A percentile compares a stretch with the other conserved stretches of the same genome.
These are phyloP conservation scores for Crucibulum parvulum DNA, from an alignment of 1,284 basidiomycete genomes.

Conservation along the genomic window DNA sequence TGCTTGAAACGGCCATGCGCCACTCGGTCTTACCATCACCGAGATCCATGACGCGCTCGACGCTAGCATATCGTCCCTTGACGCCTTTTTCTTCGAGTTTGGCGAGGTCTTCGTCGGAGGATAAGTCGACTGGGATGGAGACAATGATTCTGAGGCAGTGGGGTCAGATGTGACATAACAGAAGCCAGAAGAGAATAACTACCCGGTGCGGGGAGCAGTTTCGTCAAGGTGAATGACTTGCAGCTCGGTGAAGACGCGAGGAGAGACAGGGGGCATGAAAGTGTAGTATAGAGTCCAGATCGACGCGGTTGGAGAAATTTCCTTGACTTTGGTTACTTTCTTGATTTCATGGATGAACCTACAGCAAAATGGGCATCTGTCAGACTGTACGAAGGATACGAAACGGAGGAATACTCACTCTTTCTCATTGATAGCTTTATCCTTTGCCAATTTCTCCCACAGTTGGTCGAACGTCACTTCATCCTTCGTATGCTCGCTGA, in stretches of 20 bases:
- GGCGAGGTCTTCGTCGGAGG: conserved; percentile 58
- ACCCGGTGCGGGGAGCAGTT: conserved; percentile 63
- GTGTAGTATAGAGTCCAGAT: conserved; percentile 80
- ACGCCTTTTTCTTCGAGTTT: conserved; percentile 72
- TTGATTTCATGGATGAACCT: conserved; percentile 74
- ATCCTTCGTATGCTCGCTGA: conserved; percentile 67
- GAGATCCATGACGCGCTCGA: conserved; percentile 70
- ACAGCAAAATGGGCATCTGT: background rate
- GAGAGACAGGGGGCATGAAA: conserved; percentile 71
- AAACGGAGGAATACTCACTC: conserved; percentile 51
- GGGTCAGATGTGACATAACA: too few species aligned
- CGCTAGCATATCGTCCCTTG: conserved; percentile 72
- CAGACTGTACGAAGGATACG: background rate
- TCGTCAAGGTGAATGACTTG: conserved; percentile 63
- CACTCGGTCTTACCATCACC: conserved; percentile 74
- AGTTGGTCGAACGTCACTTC: conserved; percentile 76
- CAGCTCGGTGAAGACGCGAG: conserved; percentile 78
- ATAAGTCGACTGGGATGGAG: conserved; percentile 76
- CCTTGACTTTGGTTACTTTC: conserved; percentile 67
- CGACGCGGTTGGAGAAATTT: conserved; percentile 63
- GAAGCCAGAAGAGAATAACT: conserved; percentile 11
- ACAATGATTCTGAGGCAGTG: conserved; percentile 58
- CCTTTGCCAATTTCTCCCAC: conserved; percentile 68
- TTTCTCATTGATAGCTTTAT: conserved; percentile 74
- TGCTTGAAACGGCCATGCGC: conserved; percentile 82